A percentile compares a stretch with the other conserved stretches of the same genome.
phyloP scores from a whole-genome alignment of 2,329 filamentous ascomycete genomes.

The Phialophora tarda region DNA sequence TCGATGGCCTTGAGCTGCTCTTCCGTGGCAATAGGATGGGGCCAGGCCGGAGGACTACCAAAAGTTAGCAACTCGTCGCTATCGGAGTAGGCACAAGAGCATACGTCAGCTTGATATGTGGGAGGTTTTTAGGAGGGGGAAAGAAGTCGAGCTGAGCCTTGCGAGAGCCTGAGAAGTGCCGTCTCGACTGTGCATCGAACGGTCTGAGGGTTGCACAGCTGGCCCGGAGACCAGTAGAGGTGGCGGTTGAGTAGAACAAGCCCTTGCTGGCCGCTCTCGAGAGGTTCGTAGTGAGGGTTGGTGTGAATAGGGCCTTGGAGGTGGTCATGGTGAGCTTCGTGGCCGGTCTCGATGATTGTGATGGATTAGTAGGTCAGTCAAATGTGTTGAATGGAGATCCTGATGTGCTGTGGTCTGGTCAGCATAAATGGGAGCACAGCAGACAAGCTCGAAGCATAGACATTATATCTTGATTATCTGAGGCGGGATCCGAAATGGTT shows the following conservation, averaged over 20 bases:
- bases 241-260: constrained; percentile 24
- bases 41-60: constrained; percentile 47
- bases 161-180: constrained; percentile 49
- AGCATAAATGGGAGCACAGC: constrained; percentile 4
- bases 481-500: not conserved
- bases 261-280: constrained; percentile 36
- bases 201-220: constrained; percentile 34
- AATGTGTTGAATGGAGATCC: not conserved
- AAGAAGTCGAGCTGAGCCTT: constrained; percentile 54
- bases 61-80: constrained; percentile 17
- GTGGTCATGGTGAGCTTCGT: constrained; percentile 32
- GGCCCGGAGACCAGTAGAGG: constrained; percentile 40
- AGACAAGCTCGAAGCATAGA: not conserved
- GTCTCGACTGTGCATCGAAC: constrained; percentile 28
- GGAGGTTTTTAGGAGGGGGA: constrained; percentile 65
- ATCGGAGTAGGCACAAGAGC: not conserved
- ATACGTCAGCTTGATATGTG: constrained; percentile 45
- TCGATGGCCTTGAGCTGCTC: constrained; percentile 76
- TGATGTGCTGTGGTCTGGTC: constrained; percentile 12
- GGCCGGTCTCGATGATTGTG: not conserved
- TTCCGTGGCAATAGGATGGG: constrained; percentile 63
- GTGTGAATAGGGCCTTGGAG: constrained; percentile 30
- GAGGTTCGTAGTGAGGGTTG: constrained; percentile 32
- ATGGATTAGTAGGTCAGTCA: not conserved
- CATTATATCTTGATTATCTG: constrained; percentile 9